These are phyloP conservation scores for Podospora pseudocomata DNA, from an alignment of 495 filamentous ascomycete genomes.

Conservation along the genomic window DNA sequence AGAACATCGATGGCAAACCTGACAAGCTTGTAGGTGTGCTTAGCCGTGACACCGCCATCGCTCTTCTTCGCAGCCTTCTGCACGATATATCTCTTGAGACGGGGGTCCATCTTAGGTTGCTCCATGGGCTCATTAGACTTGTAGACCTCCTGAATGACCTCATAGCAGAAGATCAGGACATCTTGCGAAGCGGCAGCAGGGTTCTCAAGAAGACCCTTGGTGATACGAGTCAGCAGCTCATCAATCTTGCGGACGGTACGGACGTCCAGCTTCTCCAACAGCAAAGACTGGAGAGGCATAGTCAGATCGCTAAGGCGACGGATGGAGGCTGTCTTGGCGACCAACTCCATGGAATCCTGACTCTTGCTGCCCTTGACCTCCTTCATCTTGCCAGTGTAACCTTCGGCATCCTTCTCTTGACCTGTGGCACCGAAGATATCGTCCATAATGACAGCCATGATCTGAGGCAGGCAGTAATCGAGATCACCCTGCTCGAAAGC, in stretches of 20 bases:
- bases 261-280: constrained; percentile 76
- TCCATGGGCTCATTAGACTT: constrained; percentile 47
- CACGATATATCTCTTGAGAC: constrained; percentile 69
- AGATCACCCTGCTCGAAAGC: constrained; percentile 75
- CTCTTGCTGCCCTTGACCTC: constrained; percentile 98
- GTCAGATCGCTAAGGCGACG: constrained; percentile 69
- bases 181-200: constrained; percentile 68
- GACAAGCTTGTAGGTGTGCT: constrained; percentile 76
- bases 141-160: constrained; percentile 85
- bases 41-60: constrained; percentile 60
- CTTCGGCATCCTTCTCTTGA: constrained; percentile 94
- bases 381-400: constrained; percentile 92
- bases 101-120: constrained; percentile 51
- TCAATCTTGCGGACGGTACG: constrained; percentile 83
- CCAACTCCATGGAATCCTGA: constrained; percentile 92
- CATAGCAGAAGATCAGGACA: constrained; percentile 86
- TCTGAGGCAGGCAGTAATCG: constrained; percentile 77
- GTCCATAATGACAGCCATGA: constrained; percentile 87
- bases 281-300: constrained; percentile 67
- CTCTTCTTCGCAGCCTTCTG: constrained; percentile 70
- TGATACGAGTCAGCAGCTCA: constrained; percentile 79
- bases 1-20: constrained; percentile 85
- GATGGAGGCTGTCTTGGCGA: constrained; percentile 75
- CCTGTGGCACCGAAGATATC: constrained; percentile 96
- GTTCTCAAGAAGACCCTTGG: constrained; percentile 77